Evolutionary conservation across 2,329 filamentous ascomycete genomes (phyloP), one percentile per base, ranked within the genome.

Genomic region (Claviceps pazoutovae): DNA sequence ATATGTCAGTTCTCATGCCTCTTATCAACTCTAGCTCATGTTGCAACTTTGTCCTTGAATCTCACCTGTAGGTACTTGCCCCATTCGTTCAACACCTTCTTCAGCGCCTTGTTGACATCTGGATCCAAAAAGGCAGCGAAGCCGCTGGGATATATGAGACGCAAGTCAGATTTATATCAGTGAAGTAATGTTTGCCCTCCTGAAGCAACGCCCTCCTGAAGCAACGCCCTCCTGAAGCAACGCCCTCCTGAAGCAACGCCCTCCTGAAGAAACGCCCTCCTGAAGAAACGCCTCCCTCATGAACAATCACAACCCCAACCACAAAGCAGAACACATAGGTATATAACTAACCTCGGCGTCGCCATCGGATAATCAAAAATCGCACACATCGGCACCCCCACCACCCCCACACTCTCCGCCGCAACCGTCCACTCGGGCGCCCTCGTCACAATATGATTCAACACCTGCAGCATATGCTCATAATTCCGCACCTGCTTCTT

Each of bases 401-500:
- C 74, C 64, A 77, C 71, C 17, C 74, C 74, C 14, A 71, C 73
- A 14, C 67, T 68, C 57, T 73, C 70, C 0, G 73, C 75, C 4
- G 72, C 71, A 53, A 76, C 71, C 0, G 71, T 76, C 75, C 74
- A 77, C 57, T 74, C 70, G 1, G 76, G 76, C 4, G 74, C 74
- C 14, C 65, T 64, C 19, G 66, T 67, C 47, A 79, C 70, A 52
- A 76, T 68, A 56, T 84, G 76, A 60, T 86, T 85, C 49, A 88
- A 69, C 8, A 86, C 71, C 21, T 71, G 67, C 19, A 88, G 71
- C 78, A 88, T 81, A 57, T 86, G 80, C 5, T 74, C 53, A 58
- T 84, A 85, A 65, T 84, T 75, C 8, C 78, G 75, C 52, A 88
- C 77, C 64, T 84, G 80, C 37, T 69, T 73, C 50, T 73, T 70